Conservation (phyloP, 495 filamentous ascomycete species). For the Podospora pseudoanserina region DNA sequence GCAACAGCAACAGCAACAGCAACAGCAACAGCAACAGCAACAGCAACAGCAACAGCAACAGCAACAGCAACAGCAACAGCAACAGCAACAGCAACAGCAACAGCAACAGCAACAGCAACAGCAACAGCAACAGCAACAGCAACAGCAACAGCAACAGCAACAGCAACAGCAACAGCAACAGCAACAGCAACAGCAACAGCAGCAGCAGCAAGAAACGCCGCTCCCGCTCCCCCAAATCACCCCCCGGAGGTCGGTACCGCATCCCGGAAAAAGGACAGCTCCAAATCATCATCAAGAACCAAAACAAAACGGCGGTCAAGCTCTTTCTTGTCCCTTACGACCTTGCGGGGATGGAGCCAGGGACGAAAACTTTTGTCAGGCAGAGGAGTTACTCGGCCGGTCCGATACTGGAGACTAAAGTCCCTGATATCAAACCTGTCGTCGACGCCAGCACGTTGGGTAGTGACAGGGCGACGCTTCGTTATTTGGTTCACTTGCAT, state of each 20-base stretch:
- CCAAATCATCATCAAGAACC: conserved; percentile 96
- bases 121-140: conserved; percentile 27
- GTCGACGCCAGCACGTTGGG: conserved; percentile 17
- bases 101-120: too few species aligned
- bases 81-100: too few species aligned
- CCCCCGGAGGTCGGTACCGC: conserved; percentile 83
- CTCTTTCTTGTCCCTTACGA: conserved; percentile 95
- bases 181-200: conserved; percentile 35
- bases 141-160: too few species aligned
- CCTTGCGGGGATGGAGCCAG: conserved; percentile 89
- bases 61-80: too few species aligned
- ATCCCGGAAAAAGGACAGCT: conserved; percentile 94
- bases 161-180: too few species aligned
- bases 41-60: too few species aligned
- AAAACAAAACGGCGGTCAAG: conserved; percentile 94
- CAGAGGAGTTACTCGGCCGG: conserved; percentile 92
- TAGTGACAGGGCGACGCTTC: conserved; percentile 71
- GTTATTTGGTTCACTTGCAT: conserved; percentile 91
- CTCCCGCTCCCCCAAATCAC: conserved; percentile 66
- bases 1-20: neutral
- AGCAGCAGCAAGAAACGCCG: conserved; percentile 43
- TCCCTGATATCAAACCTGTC: conserved; percentile 20
- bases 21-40: conserved; percentile 17
- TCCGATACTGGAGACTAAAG: conserved; percentile 61
- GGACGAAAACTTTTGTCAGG: conserved; percentile 93